Evolutionary conservation across 306 rosid species (phyloP).

Genomic region (Ziziphus jujuba): DNA sequence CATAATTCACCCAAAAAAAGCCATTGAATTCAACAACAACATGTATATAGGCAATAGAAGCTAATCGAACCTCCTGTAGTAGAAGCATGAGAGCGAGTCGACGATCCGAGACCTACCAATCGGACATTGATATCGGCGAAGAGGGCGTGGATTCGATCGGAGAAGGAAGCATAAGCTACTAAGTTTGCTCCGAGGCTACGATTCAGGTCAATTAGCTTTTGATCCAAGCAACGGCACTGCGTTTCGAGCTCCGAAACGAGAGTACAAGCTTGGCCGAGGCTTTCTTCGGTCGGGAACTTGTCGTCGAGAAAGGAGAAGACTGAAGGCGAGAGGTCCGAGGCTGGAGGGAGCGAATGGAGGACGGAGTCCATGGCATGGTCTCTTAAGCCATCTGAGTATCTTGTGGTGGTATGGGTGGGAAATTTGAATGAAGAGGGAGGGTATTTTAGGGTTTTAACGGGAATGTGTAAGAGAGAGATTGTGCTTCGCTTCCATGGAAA

Average conservation of each 20-base stretch:
- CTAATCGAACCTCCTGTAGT: conserved; percentile 1
- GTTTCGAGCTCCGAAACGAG: conserved; percentile 58
- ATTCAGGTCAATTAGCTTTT: conserved; percentile 50
- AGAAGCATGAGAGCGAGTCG: conserved; percentile 39
- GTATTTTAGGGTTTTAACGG: conserved; percentile 21
- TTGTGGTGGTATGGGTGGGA: conserved; percentile 2
- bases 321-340: conserved; percentile 56
- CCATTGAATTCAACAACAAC: not conserved
- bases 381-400: not conserved
- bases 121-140: conserved; percentile 38
- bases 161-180: conserved; percentile 58
- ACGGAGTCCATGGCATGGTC: conserved; percentile 38
- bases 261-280: conserved; percentile 41
- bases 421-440: conserved; percentile 6
- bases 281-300: conserved; percentile 35
- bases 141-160: conserved; percentile 49
- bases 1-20: not conserved
- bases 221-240: conserved; percentile 66
- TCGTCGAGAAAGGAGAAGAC: conserved; percentile 56
- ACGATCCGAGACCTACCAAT: conserved; percentile 43
- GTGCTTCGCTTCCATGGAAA: conserved; percentile 6
- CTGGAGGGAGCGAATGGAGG: conserved; percentile 44
- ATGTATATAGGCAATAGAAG: conserved; percentile 2
- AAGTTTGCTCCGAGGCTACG: conserved; percentile 55
- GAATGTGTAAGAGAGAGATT: not conserved